A percentile compares a stretch with the other conserved stretches of the same genome.
Conservation (phyloP, 2,329 filamentous ascomycete genomes). For the Monascus ruber region DNA sequence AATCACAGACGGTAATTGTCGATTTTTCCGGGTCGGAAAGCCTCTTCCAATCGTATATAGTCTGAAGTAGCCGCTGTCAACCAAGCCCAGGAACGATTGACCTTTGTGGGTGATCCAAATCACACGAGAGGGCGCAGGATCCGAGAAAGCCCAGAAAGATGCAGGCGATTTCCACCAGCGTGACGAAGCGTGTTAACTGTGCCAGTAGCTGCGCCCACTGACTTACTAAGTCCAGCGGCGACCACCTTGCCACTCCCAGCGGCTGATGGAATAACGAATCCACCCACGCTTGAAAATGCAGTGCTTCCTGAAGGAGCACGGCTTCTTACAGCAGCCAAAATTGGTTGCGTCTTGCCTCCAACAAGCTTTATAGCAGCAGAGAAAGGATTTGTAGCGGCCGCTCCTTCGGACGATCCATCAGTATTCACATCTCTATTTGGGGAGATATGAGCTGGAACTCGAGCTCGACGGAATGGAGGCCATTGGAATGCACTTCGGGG, state of each 20-base stretch:
- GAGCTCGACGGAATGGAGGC: constrained; percentile 55
- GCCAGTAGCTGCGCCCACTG: constrained; percentile 37
- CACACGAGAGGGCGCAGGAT: constrained; percentile 31
- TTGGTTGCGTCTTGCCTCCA: constrained; percentile 47
- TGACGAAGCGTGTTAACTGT: constrained; percentile 38
- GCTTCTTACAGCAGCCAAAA: constrained; percentile 55
- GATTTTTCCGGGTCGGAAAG: constrained; percentile 42
- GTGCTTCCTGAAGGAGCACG: constrained; percentile 37
- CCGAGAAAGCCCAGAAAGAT: constrained; percentile 31
- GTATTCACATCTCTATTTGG: constrained; percentile 33
- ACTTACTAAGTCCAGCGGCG: constrained; percentile 40
- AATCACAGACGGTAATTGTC: constrained; percentile 42
- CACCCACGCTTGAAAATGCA: constrained; percentile 31
- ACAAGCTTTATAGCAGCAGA: constrained; percentile 61
- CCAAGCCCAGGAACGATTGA: constrained; percentile 31
- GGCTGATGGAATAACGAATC: constrained; percentile 35
- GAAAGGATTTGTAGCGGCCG: constrained; percentile 37
- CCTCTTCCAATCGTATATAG: constrained; percentile 32
- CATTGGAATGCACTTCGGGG: constrained; percentile 73
- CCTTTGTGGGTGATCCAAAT: constrained; percentile 36
- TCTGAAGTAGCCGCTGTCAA: constrained; percentile 35
- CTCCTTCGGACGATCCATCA: constrained; percentile 37
- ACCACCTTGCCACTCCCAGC: constrained; percentile 38
- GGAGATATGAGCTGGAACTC: constrained; percentile 25
- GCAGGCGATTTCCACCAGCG: constrained; percentile 38